phyloP scores from a whole-genome alignment of 352 stramenopile genomes.

The Globisporangium spiculum region DNA sequence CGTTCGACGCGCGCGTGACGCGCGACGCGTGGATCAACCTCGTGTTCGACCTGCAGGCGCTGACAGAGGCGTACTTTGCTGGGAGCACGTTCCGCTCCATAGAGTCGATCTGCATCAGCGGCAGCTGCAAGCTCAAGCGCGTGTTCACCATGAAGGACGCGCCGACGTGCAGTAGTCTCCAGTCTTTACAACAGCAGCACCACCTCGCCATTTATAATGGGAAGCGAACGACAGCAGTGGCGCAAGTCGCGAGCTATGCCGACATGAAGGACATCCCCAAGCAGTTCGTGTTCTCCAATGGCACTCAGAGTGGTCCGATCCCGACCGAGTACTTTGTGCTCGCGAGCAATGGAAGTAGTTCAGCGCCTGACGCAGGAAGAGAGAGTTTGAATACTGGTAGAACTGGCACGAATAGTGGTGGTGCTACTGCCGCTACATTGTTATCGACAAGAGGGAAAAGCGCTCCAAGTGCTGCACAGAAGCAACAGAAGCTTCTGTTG shows the following conservation, averaged over 20 bases:
- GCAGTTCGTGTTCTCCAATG: constrained; percentile 60
- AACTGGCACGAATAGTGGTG: background rate
- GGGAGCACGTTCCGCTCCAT: constrained; percentile 62
- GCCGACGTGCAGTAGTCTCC: constrained; percentile 21
- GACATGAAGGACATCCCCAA: constrained; percentile 57
- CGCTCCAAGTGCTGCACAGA: background rate
- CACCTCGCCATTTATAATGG: background rate
- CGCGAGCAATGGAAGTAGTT: background rate
- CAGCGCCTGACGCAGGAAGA: background rate
- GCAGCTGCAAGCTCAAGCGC: constrained; percentile 71
- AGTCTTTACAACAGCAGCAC: background rate
- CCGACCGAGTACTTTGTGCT: constrained; percentile 59
- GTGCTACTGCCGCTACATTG: background rate
- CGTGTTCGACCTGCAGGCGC: constrained; percentile 65
- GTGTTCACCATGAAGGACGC: constrained; percentile 88
- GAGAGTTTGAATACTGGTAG: background rate
- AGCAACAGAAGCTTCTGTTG: background rate
- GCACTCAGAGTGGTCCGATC: constrained; percentile 19
- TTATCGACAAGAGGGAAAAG: constrained; percentile 1
- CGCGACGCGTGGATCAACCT: constrained; percentile 80
- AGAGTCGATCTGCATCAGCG: constrained; percentile 72
- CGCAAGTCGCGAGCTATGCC: constrained; percentile 19
- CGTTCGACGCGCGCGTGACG: constrained; percentile 36
- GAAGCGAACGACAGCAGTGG: background rate
- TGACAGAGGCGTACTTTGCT: constrained; percentile 59